Percentiles rank a stretch among this genome's conserved stretches.
These are phyloP conservation scores for Bombardia bombarda DNA, from an alignment of 495 filamentous ascomycete species.

Conservation along the genomic window DNA sequence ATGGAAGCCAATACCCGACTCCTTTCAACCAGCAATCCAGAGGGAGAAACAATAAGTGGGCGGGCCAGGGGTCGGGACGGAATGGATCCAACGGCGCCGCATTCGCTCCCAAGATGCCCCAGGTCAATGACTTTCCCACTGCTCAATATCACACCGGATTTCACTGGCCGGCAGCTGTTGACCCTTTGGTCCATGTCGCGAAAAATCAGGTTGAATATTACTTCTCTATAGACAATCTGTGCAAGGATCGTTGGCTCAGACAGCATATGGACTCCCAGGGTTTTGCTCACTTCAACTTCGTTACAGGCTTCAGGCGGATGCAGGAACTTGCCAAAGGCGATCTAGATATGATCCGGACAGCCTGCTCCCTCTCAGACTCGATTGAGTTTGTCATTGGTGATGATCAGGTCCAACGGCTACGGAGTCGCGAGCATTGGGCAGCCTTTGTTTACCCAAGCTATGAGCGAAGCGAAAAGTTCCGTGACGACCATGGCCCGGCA, in stretches of 20 bases:
- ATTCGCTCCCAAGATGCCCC: conserved; percentile 11
- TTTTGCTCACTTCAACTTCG: conserved; percentile 69
- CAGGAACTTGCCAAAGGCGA: conserved; percentile 58
- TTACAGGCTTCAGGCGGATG: conserved; percentile 80
- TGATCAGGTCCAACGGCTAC: conserved; percentile 71
- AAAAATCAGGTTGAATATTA: conserved; percentile 84
- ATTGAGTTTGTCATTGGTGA: conserved; percentile 63
- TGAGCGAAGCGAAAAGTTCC: conserved; percentile 30
- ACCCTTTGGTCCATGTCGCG: conserved; percentile 15
- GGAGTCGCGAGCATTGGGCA: conserved; percentile 69
- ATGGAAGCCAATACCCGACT: conserved; percentile 13
- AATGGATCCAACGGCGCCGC: conserved; percentile 11
- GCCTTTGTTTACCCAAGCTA: conserved; percentile 67
- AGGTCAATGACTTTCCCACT: conserved; percentile 11
- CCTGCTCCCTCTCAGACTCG: conserved; percentile 58
- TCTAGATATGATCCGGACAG: conserved; percentile 62
- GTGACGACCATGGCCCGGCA: conserved; percentile 34
- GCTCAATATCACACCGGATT: conserved; percentile 12
- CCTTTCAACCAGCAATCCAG: conserved; percentile 12
- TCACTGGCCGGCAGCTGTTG: conserved; percentile 4
- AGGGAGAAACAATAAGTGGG: conserved; percentile 20
- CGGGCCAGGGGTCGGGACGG: conserved; percentile 8
- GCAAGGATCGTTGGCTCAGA: conserved; percentile 86
- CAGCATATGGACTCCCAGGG: conserved; percentile 91
- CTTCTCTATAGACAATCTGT: conserved; percentile 92